Evolutionary conservation across 441 rosid species (phyloP), one percentile per base, ranked within the genome.

Genomic region (Rhodomyrtus psidioides): DNA sequence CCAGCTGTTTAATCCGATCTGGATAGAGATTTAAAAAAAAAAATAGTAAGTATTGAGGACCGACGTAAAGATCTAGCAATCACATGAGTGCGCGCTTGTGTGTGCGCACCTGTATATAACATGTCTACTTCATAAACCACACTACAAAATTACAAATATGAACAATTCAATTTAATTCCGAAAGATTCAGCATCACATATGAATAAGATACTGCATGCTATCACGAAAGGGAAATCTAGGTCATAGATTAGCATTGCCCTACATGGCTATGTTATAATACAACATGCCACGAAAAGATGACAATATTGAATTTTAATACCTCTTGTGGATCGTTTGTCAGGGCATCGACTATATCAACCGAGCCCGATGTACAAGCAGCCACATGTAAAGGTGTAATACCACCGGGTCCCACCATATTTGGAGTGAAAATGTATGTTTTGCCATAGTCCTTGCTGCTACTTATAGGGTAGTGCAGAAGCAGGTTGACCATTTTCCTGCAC

Each of bases 301-400:
- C 6, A 13, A 6, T 34, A 46, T 82, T 8, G 1, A 21, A 53
- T 54, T 82, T 54, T 15, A 30, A 83, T 93, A 95, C 99, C 96
- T 94, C 94, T 59, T 90, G 94, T 12, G 97, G 97, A 83, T 96
- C 99, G 92, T 92, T 94, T 84, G 98, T 96, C 91, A 96, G 91
- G 84, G 91, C 92, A 90, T 96, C 95, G 62, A 96, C 85, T 81
- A 94, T 84, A 86, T 91, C 95, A 17, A 89, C 93, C 59, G 95
- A 94, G 86, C 90, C 92, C 5, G 95, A 91, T 42, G 93, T 93
- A 89, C 93, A 92, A 59, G 99, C 99, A 88, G 96, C 97, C 91
- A 95, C 90, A 91, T 96, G 99, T 56, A 96, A 89, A 54, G 99
- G 96, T 53, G 98, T 92, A 89, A 94, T 90, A 85, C 96, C 97